Conservation (phyloP, 2,329 filamentous ascomycete species). For the Podosphaera fusca region DNA sequence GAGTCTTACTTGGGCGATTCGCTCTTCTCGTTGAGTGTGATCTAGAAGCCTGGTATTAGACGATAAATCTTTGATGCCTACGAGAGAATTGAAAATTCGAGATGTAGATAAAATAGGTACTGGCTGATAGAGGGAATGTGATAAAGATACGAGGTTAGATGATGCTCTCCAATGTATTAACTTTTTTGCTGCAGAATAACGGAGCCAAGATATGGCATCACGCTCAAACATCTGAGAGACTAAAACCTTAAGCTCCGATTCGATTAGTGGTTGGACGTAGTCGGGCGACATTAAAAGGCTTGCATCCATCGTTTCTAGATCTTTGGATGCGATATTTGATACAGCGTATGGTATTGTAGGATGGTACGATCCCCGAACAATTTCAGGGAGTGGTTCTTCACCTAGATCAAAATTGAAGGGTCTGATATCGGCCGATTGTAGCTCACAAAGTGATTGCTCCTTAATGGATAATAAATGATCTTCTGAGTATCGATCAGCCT, state of each 20-base stretch:
- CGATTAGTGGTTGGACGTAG: slow-evolving; percentile 58
- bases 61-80: slow-evolving; percentile 23
- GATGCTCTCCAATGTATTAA: slow-evolving; percentile 44
- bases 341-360: slow-evolving; percentile 41
- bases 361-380: slow-evolving; percentile 5
- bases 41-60: slow-evolving; percentile 37
- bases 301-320: slow-evolving; percentile 73
- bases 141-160: slow-evolving; percentile 11
- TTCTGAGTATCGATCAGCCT: slow-evolving; percentile 43
- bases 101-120: slow-evolving; percentile 10
- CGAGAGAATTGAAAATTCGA: slow-evolving; percentile 11
- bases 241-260: slow-evolving; percentile 49
- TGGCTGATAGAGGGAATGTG: slow-evolving; percentile 18
- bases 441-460: slow-evolving; percentile 29
- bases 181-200: slow-evolving; percentile 65
- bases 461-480: slow-evolving; percentile 37
- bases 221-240: slow-evolving; percentile 55
- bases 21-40: slow-evolving; percentile 34
- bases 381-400: slow-evolving; percentile 5
- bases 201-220: slow-evolving; percentile 57
- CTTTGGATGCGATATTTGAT: slow-evolving; percentile 48
- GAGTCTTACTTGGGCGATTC: slow-evolving; percentile 42
- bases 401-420: slow-evolving; percentile 37
- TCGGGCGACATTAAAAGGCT: slow-evolving; percentile 82
- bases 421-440: slow-evolving; percentile 33